phyloP scores from a whole-genome alignment of 768 basidiomycete species.

The Bullera alba region DNA sequence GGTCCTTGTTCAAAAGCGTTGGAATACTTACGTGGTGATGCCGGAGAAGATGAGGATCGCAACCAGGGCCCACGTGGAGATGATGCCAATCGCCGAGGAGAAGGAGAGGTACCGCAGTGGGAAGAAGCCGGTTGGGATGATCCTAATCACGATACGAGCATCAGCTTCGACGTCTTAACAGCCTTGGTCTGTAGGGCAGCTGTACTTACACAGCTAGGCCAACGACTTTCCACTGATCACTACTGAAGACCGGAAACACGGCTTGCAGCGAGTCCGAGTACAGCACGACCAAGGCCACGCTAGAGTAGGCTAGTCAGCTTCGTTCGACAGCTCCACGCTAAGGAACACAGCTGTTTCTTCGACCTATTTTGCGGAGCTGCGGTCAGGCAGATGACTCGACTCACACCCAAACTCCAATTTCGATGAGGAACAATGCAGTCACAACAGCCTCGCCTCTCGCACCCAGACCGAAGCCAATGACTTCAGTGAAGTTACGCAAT shows the following conservation, averaged over 20 bases:
- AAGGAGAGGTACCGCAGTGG: constrained; percentile 41
- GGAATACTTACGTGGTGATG: constrained; percentile 22
- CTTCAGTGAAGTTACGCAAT: constrained; percentile 36
- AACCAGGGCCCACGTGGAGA: constrained; percentile 31
- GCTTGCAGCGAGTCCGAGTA: constrained; percentile 37
- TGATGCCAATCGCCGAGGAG: constrained; percentile 36
- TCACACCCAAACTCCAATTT: constrained; percentile 32
- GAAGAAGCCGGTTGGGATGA: constrained; percentile 39
- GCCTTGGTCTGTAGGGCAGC: too few relatives aligned
- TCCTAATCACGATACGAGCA: too few relatives aligned
- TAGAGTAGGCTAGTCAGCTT: constrained; percentile 3
- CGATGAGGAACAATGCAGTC: constrained; percentile 29
- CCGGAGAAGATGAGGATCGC: constrained; percentile 39
- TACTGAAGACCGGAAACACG: constrained; percentile 28
- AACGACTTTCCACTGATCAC: constrained; percentile 34
- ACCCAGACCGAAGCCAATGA: constrained; percentile 31
- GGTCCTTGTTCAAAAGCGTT: neutral
- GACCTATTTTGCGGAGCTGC: neutral
- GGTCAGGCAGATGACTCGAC: constrained; percentile 1
- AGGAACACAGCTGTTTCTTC: too few relatives aligned
- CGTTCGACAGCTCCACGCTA: neutral
- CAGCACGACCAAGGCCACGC: constrained; percentile 34
- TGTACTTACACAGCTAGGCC: constrained; percentile 27
- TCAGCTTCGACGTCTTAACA: neutral
- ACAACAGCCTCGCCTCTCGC: constrained; percentile 21